phyloP scores from a whole-genome alignment of 169 alveolate genomes.

The Eimeria acervulina region DNA sequence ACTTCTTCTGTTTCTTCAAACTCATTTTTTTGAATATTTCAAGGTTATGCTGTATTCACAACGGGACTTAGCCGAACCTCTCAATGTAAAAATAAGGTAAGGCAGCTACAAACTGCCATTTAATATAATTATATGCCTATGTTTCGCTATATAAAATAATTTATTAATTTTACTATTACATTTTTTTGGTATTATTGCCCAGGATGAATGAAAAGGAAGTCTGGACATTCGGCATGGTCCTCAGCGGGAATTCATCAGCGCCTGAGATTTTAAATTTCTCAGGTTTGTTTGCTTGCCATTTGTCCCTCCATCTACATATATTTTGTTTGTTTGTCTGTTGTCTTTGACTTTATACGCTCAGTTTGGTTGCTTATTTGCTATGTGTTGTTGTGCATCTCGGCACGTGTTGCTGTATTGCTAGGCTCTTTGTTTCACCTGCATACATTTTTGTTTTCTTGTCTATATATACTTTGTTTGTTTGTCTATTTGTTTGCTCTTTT shows the following conservation, averaged over 20 bases:
- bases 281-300: neutral
- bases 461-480: neutral
- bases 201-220: constrained; percentile 58
- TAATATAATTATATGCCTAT: too few relatives aligned
- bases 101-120: too few relatives aligned
- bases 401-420: too few relatives aligned
- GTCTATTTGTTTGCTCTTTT: neutral
- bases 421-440: neutral
- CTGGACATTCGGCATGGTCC: constrained; percentile 46
- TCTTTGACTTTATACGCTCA: neutral
- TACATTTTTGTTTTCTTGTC: too few relatives aligned
- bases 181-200: neutral
- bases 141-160: too few relatives aligned
- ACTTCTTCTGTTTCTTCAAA: neutral
- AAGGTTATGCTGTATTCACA: constrained; percentile 66
- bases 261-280: constrained; percentile 24
- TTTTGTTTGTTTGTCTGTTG: neutral
- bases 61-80: neutral
- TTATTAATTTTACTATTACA: neutral
- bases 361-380: too few relatives aligned
- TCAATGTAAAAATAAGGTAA: constrained; percentile 45
- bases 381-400: neutral
- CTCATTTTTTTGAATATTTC: neutral
- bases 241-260: neutral
- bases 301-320: neutral